A percentile compares a stretch with the other conserved stretches of the same genome.
These are phyloP conservation scores for Cucurbita moschata DNA, from an alignment of 306 rosid species.

Conservation along the genomic window DNA sequence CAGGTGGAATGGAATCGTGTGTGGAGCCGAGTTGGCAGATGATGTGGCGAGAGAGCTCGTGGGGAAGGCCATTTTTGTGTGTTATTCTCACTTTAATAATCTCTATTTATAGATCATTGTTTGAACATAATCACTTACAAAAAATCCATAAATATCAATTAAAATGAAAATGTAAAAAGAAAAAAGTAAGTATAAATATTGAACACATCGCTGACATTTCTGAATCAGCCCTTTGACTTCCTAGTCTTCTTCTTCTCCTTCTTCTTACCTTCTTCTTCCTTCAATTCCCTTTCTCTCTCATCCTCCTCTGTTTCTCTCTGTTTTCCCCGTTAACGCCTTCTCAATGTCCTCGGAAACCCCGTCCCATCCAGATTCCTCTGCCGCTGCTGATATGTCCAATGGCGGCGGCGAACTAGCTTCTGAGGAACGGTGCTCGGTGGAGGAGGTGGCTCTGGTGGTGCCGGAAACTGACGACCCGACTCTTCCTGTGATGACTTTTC, in stretches of 20 bases:
- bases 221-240: neutral
- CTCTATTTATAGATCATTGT: no score
- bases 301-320: neutral
- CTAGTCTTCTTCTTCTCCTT: neutral
- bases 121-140: no score
- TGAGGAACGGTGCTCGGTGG: slow-evolving; percentile 40
- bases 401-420: neutral
- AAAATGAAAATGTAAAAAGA: no score
- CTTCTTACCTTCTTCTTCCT: no score
- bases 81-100: neutral
- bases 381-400: slow-evolving; percentile 27
- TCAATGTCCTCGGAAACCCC: slow-evolving; percentile 41
- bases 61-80: neutral
- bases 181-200: neutral
- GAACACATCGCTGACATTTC: neutral
- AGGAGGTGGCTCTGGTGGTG: slow-evolving; percentile 90
- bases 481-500: slow-evolving; percentile 83
- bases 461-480: slow-evolving; percentile 95
- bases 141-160: neutral
- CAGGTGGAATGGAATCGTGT: neutral
- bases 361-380: neutral
- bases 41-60: neutral
- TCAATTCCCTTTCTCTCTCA: neutral
- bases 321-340: neutral
- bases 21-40: neutral